Percentiles rank a stretch among this genome's conserved stretches.
Conservation (phyloP, 2,329 filamentous ascomycete species). For the Aspergillus floridensis region DNA sequence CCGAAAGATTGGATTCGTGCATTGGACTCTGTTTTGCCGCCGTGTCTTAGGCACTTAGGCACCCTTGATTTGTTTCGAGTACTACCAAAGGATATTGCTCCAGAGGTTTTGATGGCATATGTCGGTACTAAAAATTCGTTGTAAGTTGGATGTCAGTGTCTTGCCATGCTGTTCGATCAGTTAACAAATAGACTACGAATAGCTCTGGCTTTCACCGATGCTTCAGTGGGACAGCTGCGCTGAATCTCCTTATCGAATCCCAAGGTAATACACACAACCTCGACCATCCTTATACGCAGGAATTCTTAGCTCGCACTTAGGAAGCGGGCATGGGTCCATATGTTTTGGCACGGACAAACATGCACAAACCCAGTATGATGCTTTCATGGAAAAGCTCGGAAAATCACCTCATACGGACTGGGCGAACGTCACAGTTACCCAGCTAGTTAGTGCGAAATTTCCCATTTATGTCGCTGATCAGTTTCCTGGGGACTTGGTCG, state of each 20-base stretch:
- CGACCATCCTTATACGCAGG: neutral
- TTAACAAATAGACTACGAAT: neutral
- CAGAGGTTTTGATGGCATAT: slow-evolving; percentile 40
- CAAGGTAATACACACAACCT: slow-evolving; percentile 19
- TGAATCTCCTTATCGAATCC: slow-evolving; percentile 35
- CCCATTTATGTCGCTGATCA: slow-evolving; percentile 37
- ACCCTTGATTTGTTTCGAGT: slow-evolving; percentile 36
- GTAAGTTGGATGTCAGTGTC: slow-evolving; percentile 14
- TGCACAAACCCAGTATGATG: slow-evolving; percentile 34
- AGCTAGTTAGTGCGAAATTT: slow-evolving; percentile 33
- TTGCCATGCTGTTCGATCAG: neutral
- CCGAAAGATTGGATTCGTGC: slow-evolving; percentile 32
- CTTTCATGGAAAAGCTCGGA: slow-evolving; percentile 33
- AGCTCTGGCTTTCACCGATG: slow-evolving; percentile 39
- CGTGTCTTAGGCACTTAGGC: slow-evolving; percentile 33
- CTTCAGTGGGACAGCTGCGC: slow-evolving; percentile 37
- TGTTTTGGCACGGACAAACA: slow-evolving; percentile 38
- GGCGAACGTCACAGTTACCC: slow-evolving; percentile 29
- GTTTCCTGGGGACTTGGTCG: slow-evolving; percentile 33
- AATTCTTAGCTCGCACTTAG: slow-evolving; percentile 11
- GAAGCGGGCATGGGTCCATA: slow-evolving; percentile 23
- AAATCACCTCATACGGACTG: slow-evolving; percentile 37
- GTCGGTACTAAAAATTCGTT: slow-evolving; percentile 34
- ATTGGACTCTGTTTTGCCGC: slow-evolving; percentile 30
- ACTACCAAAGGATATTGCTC: slow-evolving; percentile 32